These are phyloP conservation scores for Theobroma grandiflorum DNA, from an alignment of 441 rosid genomes.

Conservation along the genomic window DNA sequence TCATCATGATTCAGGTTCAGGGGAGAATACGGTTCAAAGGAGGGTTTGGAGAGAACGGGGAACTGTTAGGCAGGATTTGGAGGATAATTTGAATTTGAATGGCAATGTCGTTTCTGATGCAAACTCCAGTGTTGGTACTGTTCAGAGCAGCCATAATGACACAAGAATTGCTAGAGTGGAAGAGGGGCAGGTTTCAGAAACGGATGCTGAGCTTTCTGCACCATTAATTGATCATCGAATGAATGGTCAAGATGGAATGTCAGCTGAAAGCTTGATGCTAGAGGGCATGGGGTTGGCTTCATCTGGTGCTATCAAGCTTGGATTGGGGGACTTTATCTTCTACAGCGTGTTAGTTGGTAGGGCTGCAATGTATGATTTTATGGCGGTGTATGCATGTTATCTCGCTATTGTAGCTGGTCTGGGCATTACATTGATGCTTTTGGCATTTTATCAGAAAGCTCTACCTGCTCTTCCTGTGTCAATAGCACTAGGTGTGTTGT, in stretches of 20 bases:
- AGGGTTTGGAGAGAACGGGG: conserved; percentile 80
- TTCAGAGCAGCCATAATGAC: conserved; percentile 27
- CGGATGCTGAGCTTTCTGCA: conserved; percentile 55
- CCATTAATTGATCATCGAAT: conserved; percentile 66
- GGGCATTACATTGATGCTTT: conserved; percentile 75
- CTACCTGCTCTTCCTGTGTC: conserved; percentile 94
- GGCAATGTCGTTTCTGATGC: conserved; percentile 25
- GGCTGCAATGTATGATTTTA: conserved; percentile 90
- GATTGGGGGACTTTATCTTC: conserved; percentile 91
- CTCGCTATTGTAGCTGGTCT: conserved; percentile 91
- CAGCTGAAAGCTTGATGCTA: conserved; percentile 54
- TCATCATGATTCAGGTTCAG: conserved; percentile 42
- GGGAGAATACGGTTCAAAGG: conserved; percentile 50
- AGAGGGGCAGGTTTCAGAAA: conserved; percentile 46
- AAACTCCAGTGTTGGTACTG: conserved; percentile 27
- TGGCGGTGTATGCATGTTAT: conserved; percentile 94
- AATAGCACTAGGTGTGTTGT: conserved; percentile 75
- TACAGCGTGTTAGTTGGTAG: conserved; percentile 93
- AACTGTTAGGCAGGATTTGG: conserved; percentile 33
- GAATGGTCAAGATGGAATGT: conserved; percentile 29
- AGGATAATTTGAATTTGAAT: conserved; percentile 23
- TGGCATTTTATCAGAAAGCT: conserved; percentile 90
- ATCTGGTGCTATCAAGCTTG: conserved; percentile 89
- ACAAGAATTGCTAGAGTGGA: conserved; percentile 44
- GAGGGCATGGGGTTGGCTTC: conserved; percentile 91